Evolutionary conservation across 805 yeast species (phyloP).

Genomic region (Blastobotrys peoriensis): DNA sequence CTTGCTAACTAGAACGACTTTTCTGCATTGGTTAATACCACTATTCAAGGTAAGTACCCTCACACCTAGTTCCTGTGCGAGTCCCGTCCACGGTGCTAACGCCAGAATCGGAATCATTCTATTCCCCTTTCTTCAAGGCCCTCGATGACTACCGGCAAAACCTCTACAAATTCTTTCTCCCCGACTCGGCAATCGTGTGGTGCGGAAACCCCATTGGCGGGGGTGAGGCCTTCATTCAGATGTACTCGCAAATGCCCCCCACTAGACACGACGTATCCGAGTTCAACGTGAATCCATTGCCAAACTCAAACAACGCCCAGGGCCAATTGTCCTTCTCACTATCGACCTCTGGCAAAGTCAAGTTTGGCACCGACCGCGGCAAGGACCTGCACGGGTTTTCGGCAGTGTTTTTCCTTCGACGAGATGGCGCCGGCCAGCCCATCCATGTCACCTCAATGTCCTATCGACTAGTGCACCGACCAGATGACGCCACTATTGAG

Average conservation of each 20-base stretch:
- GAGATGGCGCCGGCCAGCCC: conserved; percentile 17
- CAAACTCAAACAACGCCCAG: conserved; percentile 34
- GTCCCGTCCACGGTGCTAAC: neutral
- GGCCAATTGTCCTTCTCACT: conserved; percentile 37
- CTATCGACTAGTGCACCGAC: conserved; percentile 32
- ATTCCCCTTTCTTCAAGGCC: conserved; percentile 28
- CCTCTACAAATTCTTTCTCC: conserved; percentile 21
- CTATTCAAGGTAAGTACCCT: neutral
- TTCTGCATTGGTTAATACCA: neutral
- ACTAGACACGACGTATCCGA: conserved; percentile 32
- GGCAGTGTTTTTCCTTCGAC: conserved; percentile 25
- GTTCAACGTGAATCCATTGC: conserved; percentile 35
- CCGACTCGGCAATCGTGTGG: conserved; percentile 35
- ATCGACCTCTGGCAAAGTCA: conserved; percentile 31
- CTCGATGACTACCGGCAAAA: conserved; percentile 28
- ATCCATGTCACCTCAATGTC: conserved; percentile 24
- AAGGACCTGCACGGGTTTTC: conserved; percentile 30
- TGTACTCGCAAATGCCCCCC: conserved; percentile 31
- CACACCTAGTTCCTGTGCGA: too few relatives aligned
- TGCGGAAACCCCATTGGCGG: conserved; percentile 39
- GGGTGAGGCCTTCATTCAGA: conserved; percentile 29
- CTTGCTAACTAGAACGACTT: neutral
- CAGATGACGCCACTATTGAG: conserved; percentile 25
- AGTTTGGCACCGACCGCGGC: conserved; percentile 28
- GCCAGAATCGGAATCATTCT: conserved; percentile 23